Conservation (phyloP, 140 eudicot species). For the Eryngium alpinum region DNA sequence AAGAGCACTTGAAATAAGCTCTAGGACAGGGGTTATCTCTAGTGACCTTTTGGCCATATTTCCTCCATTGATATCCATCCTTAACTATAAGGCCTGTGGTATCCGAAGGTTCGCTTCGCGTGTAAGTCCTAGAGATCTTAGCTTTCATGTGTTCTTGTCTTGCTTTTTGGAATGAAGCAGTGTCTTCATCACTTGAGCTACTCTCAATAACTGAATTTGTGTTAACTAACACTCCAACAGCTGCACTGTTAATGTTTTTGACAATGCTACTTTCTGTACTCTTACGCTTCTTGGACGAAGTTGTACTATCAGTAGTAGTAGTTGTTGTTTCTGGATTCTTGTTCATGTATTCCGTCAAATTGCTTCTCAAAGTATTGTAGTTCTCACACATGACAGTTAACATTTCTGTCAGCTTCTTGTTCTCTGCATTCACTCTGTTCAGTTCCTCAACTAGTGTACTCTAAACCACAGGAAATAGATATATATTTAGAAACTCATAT, state of each 20-base stretch:
- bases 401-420: constrained; percentile 68
- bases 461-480: background rate
- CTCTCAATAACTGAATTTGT: constrained; percentile 48
- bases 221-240: constrained; percentile 6
- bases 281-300: constrained; percentile 49
- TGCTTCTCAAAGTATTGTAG: constrained; percentile 51
- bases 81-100: constrained; percentile 66
- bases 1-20: constrained; percentile 94
- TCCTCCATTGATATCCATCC: constrained; percentile 97
- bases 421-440: constrained; percentile 61
- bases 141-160: constrained; percentile 61
- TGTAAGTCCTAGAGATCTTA: constrained; percentile 51
- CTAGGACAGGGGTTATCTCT: constrained; percentile 95
- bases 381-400: constrained; percentile 67
- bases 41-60: constrained; percentile 92
- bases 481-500: background rate
- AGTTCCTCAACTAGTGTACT: constrained; percentile 50
- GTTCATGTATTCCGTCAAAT: constrained; percentile 50
- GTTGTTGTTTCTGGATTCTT: constrained; percentile 26
- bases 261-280: constrained; percentile 30
- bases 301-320: constrained; percentile 17
- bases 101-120: constrained; percentile 67
- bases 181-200: constrained; percentile 80
- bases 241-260: constrained; percentile 13
- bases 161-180: constrained; percentile 51